Percentiles rank a stretch among this genome's conserved stretches.
Evolutionary conservation across 306 rosid genomes (phyloP).

Genomic region (Fragaria ananassa): DNA sequence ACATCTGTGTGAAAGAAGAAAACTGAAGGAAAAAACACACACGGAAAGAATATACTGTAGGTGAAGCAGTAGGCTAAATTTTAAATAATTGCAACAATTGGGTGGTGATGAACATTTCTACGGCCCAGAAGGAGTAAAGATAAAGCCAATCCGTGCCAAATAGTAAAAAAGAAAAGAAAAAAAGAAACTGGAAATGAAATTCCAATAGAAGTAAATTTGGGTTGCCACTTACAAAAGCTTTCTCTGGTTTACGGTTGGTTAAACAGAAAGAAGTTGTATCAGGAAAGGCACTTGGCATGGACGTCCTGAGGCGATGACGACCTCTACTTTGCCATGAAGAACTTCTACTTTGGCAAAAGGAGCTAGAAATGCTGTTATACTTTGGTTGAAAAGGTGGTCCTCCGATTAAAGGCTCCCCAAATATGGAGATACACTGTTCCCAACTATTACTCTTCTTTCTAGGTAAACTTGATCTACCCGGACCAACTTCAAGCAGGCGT

Average conservation of each 20-base stretch:
- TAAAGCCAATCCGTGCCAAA: background rate
- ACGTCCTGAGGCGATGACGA: slow-evolving; percentile 27
- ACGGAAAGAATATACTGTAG: background rate
- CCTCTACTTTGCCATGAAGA: slow-evolving; percentile 12
- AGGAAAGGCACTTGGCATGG: slow-evolving; percentile 42
- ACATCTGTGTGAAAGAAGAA: background rate
- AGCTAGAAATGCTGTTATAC: slow-evolving; percentile 48
- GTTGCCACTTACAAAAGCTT: slow-evolving; percentile 44
- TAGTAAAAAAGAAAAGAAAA: background rate
- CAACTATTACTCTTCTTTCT: slow-evolving; percentile 40
- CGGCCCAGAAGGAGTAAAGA: background rate
- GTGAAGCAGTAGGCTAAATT: background rate
- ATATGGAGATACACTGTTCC: slow-evolving; percentile 37
- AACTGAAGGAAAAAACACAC: background rate
- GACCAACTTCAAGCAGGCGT: slow-evolving; percentile 33
- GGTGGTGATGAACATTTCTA: background rate
- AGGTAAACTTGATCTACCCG: slow-evolving; percentile 35
- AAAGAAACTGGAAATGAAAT: background rate
- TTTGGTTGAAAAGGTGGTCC: slow-evolving; percentile 25
- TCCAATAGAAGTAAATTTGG: slow-evolving; percentile 13
- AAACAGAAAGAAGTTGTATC: slow-evolving; percentile 54
- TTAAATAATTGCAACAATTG: background rate
- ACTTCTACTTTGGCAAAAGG: slow-evolving; percentile 33
- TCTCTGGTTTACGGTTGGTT: slow-evolving; percentile 32
- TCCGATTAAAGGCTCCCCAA: slow-evolving; percentile 35